Evolutionary conservation across 306 rosid genomes (phyloP).

Genomic region (Glycyrrhiza uralensis): DNA sequence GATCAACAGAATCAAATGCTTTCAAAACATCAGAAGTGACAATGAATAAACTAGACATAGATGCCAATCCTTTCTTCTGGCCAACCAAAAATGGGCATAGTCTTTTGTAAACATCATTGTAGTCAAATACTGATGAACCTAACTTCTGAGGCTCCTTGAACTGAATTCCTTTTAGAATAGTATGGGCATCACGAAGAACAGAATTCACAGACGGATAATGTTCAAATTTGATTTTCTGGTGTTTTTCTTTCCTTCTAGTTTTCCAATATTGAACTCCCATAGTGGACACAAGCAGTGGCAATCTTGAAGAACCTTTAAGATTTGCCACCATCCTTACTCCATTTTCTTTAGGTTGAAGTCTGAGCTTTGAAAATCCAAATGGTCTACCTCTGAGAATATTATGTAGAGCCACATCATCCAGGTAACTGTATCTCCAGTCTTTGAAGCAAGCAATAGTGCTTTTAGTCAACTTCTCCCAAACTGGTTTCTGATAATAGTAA

Average conservation of each 20-base stretch:
- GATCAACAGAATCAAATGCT: slow-evolving; percentile 84
- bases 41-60: slow-evolving; percentile 49
- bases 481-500: slow-evolving; percentile 63
- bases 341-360: slow-evolving; percentile 73
- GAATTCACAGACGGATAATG: slow-evolving; percentile 61
- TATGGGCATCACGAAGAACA: slow-evolving; percentile 65
- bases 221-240: slow-evolving; percentile 22
- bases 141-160: slow-evolving; percentile 59
- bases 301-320: slow-evolving; percentile 66
- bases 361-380: slow-evolving; percentile 92
- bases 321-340: slow-evolving; percentile 88
- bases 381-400: slow-evolving; percentile 56
- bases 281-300: slow-evolving; percentile 31
- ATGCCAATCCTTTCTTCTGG: slow-evolving; percentile 35
- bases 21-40: slow-evolving; percentile 77
- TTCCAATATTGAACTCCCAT: slow-evolving; percentile 29
- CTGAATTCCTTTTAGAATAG: slow-evolving; percentile 60
- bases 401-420: slow-evolving; percentile 55
- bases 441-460: slow-evolving; percentile 51
- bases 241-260: slow-evolving; percentile 13
- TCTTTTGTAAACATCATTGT: slow-evolving; percentile 73
- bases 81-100: slow-evolving; percentile 56
- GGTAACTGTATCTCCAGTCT: slow-evolving; percentile 42
- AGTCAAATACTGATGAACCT: slow-evolving; percentile 92
- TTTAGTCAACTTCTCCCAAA: slow-evolving; percentile 70